These are phyloP conservation scores for Ophiostoma populinum DNA, from an alignment of 2,329 filamentous ascomycete genomes.

Conservation along the genomic window DNA sequence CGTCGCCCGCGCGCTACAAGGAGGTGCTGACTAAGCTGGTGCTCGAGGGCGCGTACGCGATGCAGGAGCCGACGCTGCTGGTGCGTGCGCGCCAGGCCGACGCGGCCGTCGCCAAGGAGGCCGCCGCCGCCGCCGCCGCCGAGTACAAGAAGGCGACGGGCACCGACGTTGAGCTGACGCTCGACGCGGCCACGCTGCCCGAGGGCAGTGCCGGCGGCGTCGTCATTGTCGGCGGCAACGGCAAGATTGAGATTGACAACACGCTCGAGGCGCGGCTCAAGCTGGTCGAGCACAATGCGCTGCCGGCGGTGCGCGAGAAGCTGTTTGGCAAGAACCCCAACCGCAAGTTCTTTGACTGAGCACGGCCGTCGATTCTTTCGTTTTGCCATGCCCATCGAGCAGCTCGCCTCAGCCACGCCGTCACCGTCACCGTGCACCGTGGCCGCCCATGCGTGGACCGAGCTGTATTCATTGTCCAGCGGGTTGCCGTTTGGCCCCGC, in stretches of 20 bases:
- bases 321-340: slow-evolving; percentile 92
- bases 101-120: slow-evolving; percentile 49
- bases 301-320: slow-evolving; percentile 69
- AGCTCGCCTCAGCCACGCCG: too few species aligned
- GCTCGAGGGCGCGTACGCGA: slow-evolving; percentile 75
- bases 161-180: slow-evolving; percentile 48
- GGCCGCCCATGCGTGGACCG: too few species aligned
- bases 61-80: slow-evolving; percentile 63
- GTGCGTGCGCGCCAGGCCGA: slow-evolving; percentile 69
- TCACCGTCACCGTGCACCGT: too few species aligned
- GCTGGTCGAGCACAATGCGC: slow-evolving; percentile 67
- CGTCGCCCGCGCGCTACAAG: slow-evolving; percentile 61
- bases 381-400: not conserved
- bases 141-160: slow-evolving; percentile 71
- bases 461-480: not conserved
- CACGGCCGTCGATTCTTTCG: not conserved
- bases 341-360: slow-evolving; percentile 79
- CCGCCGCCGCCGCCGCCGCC: slow-evolving; percentile 55
- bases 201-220: slow-evolving; percentile 61
- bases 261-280: slow-evolving; percentile 84
- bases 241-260: slow-evolving; percentile 98
- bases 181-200: slow-evolving; percentile 66
- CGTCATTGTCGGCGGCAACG: slow-evolving; percentile 59
- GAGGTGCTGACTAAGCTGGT: slow-evolving; percentile 61
- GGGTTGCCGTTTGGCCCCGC: too few species aligned